Evolutionary conservation across 805 yeast species (phyloP), one percentile per base, ranked within the genome.

Genomic region (Naumovozyma castellii): DNA sequence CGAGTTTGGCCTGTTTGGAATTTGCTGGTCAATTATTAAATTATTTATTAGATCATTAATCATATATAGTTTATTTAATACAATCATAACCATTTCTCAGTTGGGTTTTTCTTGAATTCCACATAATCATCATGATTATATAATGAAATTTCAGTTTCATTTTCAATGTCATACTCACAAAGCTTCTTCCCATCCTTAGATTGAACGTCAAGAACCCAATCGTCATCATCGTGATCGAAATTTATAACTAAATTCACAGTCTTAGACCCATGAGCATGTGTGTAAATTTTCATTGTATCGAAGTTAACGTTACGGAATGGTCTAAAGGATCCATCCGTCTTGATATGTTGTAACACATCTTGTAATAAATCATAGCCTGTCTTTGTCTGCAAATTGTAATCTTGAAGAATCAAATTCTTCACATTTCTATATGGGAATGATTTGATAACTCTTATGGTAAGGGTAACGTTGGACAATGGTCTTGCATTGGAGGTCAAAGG

Each of bases 251-350:
- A 69, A 56, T 92, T 87, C 76, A 87, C 82, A 2, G 96, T 84
- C 64, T 92, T 92, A 22, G 95, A 75, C 10, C 94, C 92, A 60
- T 90, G 97, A 0, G 98, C 97, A 56, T 86, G 87, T 20, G 95
- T 83, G 64, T 92, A 92, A 5, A 92, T 72, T 61, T 92, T 92
- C 41, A 90, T 59, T 0, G 88, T 69, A 55, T 90, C 84, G 46
- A 77, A 83, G 0, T 63, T 67, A 8, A 84, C 84, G 44, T 72
- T 83, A 54, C 97, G 71, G 61, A 78, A 88, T 2, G 97, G 95
- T 53, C 96, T 71, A 43, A 79, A 74, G 0, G 75, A 77, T 5
- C 92, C 86, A 12, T 76, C 70, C 3, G 80, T 72, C 32, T 67
- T 57, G 34, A 76, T 71, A 20, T 62, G 61, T 35, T 69, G 49